Conservation (phyloP, 345 rosid species). For the Brassica incana region DNA sequence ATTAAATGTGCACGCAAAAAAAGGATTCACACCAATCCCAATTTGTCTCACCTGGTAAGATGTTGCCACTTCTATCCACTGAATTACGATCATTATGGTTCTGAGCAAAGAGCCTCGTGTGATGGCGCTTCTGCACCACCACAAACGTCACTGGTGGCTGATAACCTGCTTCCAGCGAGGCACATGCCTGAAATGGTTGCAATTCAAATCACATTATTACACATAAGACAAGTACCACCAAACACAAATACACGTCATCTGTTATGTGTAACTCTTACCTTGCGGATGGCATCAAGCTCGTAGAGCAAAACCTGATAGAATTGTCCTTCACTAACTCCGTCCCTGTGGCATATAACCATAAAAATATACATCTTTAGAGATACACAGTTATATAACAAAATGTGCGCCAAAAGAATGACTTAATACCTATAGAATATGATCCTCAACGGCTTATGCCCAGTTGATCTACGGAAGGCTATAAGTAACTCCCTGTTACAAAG, state of each 20-base stretch:
- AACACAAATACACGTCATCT: neutral
- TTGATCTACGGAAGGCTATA: conserved; percentile 88
- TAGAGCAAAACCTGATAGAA: conserved; percentile 91
- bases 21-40: neutral
- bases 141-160: conserved; percentile 98
- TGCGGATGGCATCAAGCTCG: conserved; percentile 96
- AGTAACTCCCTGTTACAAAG: conserved; percentile 72
- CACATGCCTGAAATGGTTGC: conserved; percentile 69
- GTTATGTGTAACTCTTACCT: conserved; percentile 47
- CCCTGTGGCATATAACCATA: conserved; percentile 47
- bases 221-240: neutral
- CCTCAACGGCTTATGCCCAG: conserved; percentile 92
- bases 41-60: conserved; percentile 66
- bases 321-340: conserved; percentile 98
- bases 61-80: conserved; percentile 89
- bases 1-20: neutral
- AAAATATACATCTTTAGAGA: neutral
- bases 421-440: conserved; percentile 89
- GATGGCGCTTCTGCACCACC: conserved; percentile 98
- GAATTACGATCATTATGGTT: conserved; percentile 72
- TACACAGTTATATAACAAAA: neutral
- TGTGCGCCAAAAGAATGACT: neutral
- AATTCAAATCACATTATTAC: neutral
- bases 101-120: conserved; percentile 91
- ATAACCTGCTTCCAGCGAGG: conserved; percentile 92